Evolutionary conservation across 1,139 yeast species (phyloP).

Genomic region (Pichia sp.): DNA sequence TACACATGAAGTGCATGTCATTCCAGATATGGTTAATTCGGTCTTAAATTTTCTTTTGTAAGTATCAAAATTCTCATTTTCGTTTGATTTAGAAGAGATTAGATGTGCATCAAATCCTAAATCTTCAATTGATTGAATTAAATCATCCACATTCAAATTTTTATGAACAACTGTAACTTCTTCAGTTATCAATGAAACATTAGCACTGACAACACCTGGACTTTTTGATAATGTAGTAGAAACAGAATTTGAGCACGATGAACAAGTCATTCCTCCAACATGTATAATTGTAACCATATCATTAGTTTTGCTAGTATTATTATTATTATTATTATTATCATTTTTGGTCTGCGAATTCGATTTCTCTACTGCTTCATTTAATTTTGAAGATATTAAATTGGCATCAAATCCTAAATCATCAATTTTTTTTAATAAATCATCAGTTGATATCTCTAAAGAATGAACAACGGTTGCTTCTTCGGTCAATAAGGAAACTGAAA

Average conservation of each 20-base stretch:
- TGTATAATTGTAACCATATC: constrained; percentile 14
- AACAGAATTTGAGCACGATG: constrained; percentile 67
- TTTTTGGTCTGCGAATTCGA: background rate
- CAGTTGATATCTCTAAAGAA: constrained; percentile 29
- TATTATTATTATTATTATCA: background rate
- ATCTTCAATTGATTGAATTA: constrained; percentile 55
- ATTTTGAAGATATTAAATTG: constrained; percentile 4
- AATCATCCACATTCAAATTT: constrained; percentile 29
- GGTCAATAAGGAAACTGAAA: constrained; percentile 61
- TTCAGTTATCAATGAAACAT: constrained; percentile 70
- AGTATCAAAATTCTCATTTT: too few species aligned
- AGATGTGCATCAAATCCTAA: constrained; percentile 56
- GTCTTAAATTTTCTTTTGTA: constrained; percentile 22
- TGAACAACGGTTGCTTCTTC: constrained; percentile 59
- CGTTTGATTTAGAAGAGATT: constrained; percentile 5
- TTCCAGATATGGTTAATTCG: constrained; percentile 43
- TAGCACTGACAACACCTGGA: constrained; percentile 44
- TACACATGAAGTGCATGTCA: constrained; percentile 86
- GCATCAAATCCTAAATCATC: constrained; percentile 72
- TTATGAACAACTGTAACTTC: constrained; percentile 54
- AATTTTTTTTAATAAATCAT: constrained; percentile 38
- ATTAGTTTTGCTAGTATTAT: background rate
- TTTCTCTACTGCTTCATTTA: background rate
- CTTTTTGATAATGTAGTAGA: constrained; percentile 44
- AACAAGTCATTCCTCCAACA: constrained; percentile 77